phyloP scores from a whole-genome alignment of 176 grass and related monocot genomes.

The Raddia guianensis region DNA sequence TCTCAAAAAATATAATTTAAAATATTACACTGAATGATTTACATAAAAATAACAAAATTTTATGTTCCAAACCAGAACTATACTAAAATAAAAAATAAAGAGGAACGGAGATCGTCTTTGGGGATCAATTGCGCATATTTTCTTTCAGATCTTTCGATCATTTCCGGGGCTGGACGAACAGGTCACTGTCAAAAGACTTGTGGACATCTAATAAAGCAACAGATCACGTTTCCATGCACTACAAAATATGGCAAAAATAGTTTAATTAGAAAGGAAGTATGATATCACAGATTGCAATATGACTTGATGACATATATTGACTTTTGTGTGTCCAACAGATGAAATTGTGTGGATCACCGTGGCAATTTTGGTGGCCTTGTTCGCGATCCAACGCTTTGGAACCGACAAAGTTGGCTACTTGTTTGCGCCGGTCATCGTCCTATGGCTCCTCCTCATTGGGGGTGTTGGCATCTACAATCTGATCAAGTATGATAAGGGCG shows the following conservation, averaged over 20 bases:
- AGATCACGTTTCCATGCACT: background rate
- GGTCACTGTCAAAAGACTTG: background rate
- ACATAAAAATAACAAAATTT: too few species aligned
- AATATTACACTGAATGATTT: too few species aligned
- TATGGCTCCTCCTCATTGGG: conserved; percentile 44
- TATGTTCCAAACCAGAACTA: too few species aligned
- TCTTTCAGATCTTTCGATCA: background rate
- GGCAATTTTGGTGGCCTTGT: conserved; percentile 36
- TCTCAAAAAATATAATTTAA: too few species aligned
- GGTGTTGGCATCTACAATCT: conserved; percentile 46
- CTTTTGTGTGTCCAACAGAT: conserved; percentile 13
- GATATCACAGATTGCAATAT: background rate
- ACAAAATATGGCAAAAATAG: background rate
- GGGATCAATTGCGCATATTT: background rate
- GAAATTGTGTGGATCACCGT: conserved; percentile 42
- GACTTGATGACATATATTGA: background rate
- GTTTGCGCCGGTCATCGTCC: conserved; percentile 44
- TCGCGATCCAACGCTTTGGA: conserved; percentile 39
- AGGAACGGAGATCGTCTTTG: too few species aligned
- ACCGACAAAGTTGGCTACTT: conserved; percentile 47
- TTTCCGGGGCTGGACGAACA: too few species aligned
- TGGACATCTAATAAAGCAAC: background rate
- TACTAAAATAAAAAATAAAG: too few species aligned
- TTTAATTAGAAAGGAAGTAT: background rate
- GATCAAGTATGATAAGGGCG: conserved; percentile 27